Base-by-base conservation (phyloP, 768 basidiomycete species). In the Termitomyces sp. region DNA sequence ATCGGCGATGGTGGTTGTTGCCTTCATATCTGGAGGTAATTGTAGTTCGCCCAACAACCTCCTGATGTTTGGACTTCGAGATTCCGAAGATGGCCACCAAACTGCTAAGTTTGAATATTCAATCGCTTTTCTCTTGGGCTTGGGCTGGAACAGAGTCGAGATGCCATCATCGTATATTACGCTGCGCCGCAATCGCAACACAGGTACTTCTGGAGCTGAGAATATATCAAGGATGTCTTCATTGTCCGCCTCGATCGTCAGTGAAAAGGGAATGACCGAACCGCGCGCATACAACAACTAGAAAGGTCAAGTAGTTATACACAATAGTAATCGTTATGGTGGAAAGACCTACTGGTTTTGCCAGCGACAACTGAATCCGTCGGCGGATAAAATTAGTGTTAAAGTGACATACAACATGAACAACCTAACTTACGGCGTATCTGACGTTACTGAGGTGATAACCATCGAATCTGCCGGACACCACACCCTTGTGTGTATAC, bases 231-330 rank as follows among this genome's bases (percentile, higher is more conserved):
- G 65, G 1, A 68, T 71, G 53, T 75, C 72, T 13, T 59, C 52
- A 56, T 77, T 74, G 7, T 60, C 44, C 46, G 73, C 67, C 45
- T 68, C 64, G 7, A 79, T 63, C 13, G 60, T 57, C 26, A 78
- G 49, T 43, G 64, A 66, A 43, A 71, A 68, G 13, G 77, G 76
- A 14, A 80, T 74, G 8, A 70, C 62, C 2, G 75, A 70, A 20
- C 76, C 73, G 61, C 77, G 66, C 14, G 76, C 73, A 65, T 77
- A 79, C 54, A 63, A 70, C 14, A 80, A 66, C 76, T 77, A 54
- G 36, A 55, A 22, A 44, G n/a, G 44, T 45, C 50, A 9, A 53
- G 53, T 30, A 32, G 20, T 46, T 22, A 30, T n/a, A 33, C 14
- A 33, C 26, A 6, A 28, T 13, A 6, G 18, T 11, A 1, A 5